Percentiles rank a stretch among this genome's conserved stretches.
phyloP scores from a whole-genome alignment of 305 asterid species.

The Solanum hybrid region DNA sequence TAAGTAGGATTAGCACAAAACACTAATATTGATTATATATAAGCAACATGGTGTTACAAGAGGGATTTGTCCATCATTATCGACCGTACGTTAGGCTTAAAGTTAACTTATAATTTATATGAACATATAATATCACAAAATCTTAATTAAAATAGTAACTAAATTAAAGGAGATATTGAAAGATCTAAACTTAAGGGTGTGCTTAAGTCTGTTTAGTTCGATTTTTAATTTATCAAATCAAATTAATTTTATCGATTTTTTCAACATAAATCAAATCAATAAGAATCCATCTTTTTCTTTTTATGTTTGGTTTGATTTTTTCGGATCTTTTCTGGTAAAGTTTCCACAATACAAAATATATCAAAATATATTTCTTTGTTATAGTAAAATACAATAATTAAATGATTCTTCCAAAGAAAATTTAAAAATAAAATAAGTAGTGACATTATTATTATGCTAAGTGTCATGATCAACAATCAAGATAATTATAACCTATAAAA shows the following conservation, averaged over 20 bases:
- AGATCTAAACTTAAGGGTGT: neutral
- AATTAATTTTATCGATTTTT: neutral
- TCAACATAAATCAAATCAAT: neutral
- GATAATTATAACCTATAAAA: too few species aligned
- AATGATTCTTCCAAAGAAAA: too few species aligned
- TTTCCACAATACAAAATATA: too few species aligned
- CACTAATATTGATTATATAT: neutral
- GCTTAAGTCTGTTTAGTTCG: neutral
- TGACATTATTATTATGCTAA: too few species aligned
- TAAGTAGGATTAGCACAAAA: constrained; percentile 8
- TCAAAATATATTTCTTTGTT: too few species aligned
- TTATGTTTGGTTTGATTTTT: too few species aligned
- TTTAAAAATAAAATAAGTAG: too few species aligned
- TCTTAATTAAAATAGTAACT: neutral
- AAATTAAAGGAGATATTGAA: neutral
- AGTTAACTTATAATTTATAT: neutral
- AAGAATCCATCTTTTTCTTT: neutral
- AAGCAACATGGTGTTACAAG: neutral
- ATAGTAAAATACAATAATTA: too few species aligned
- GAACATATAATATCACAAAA: neutral
- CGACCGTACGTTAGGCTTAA: neutral
- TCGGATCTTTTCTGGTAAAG: too few species aligned
- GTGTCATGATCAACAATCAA: too few species aligned
- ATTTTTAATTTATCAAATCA: neutral
- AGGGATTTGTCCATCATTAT: neutral